These are phyloP conservation scores for Aspergillus olivimuriae DNA, from an alignment of 495 filamentous ascomycete species.

Conservation along the genomic window DNA sequence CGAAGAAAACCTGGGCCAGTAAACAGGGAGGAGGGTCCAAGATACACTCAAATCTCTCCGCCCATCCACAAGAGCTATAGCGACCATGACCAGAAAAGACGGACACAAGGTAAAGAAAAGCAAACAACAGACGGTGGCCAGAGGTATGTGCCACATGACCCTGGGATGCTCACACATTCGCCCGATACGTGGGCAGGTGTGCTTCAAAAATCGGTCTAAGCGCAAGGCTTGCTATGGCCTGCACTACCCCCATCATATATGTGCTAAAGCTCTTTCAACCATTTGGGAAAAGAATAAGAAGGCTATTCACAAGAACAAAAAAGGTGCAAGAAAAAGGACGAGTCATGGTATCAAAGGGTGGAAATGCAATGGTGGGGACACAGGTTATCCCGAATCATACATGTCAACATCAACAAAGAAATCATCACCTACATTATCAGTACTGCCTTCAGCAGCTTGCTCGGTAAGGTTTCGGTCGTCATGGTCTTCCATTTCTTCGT, in stretches of 20 bases:
- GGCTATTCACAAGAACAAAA: neutral
- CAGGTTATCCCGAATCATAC: constrained; percentile 36
- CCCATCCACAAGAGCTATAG: constrained; percentile 4
- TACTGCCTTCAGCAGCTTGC: constrained; percentile 34
- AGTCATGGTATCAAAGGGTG: constrained; percentile 8
- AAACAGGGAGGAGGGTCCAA: no score
- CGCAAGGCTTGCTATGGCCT: neutral
- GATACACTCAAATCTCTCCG: no score
- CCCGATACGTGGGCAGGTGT: constrained; percentile 16
- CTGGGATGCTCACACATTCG: constrained; percentile 13
- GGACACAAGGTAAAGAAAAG: constrained; percentile 1
- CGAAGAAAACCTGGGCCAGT: no score
- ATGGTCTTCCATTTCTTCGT: constrained; percentile 89
- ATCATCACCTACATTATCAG: constrained; percentile 63
- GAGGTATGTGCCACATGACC: constrained; percentile 13
- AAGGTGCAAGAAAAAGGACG: constrained; percentile 2
- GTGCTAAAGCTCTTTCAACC: constrained; percentile 10
- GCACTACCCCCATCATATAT: constrained; percentile 13
- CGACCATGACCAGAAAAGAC: constrained; percentile 7
- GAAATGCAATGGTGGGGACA: constrained; percentile 4
- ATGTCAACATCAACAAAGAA: constrained; percentile 52
- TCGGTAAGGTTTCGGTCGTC: constrained; percentile 49
- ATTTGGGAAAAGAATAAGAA: neutral
- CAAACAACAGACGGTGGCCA: no score
- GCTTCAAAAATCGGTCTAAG: no score